Evolutionary conservation across 1,284 basidiomycete genomes (phyloP), one percentile per base, ranked within the genome.

Genomic region (Agroathelia rolfsii): DNA sequence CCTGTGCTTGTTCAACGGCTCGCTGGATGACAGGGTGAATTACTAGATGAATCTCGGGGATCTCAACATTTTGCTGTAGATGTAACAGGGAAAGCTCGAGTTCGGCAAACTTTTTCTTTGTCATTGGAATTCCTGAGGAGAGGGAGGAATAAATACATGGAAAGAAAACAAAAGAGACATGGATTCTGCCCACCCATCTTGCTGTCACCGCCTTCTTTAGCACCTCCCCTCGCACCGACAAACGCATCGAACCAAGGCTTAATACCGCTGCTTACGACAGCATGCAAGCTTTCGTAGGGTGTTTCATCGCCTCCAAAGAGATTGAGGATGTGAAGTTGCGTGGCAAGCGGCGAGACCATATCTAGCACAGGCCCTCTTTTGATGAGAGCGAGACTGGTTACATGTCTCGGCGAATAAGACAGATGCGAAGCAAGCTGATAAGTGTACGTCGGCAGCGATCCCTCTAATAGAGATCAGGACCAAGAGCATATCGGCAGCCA

Each of bases 211-310:
- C 69, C 72, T 38, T 89, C 87, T 53, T 89, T 89, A 20, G 71
- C 75, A 34, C 70, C 68, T n/a, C 73, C 74, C 25, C 77, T 63
- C 11, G 76, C 62, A 3, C 82, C 82, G 18, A 96, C 89, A 48
- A 95, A 97, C 9, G 92, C 92, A 56, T 97, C 93, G 49, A 98
- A 97, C 82, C 90, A 97, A 0, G 94, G 93, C 42, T 96, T 93
- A 30, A 97, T 90, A 49, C 90, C 94, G 42, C 78, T 83, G 50
- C 94, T 95, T 7, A 98, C 90, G 16, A 98, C 75, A n/a, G 88
- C 87, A 55, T 97, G 93, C 12, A 98, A 61, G 50, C 88, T 88
- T 55, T 97, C 94, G 50, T 97, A 98, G 0, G 94, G 93, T 1
- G 88, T 81, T 40, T 87, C 82, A 27, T 89, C 82, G 4, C 87